Percentiles rank a stretch among this genome's conserved stretches.
These are phyloP conservation scores for Alternaria incomplexa DNA, from an alignment of 2,329 filamentous ascomycete species.

Conservation along the genomic window DNA sequence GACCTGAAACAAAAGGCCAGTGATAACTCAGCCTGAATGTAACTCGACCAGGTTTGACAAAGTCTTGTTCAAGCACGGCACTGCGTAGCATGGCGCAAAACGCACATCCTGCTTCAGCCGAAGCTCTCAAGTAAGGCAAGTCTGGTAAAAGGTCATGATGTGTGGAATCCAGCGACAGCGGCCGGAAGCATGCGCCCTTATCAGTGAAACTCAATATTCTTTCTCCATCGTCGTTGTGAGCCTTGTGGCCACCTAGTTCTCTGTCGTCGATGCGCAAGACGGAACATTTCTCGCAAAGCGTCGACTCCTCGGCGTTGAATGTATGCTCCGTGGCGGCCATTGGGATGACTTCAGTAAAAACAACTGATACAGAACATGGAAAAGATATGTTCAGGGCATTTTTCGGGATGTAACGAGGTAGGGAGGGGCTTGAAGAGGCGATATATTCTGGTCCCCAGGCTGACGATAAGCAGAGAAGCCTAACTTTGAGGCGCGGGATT, in stretches of 20 bases:
- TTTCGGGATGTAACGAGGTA: too few species aligned
- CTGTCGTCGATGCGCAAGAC: neutral
- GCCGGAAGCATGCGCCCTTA: too few species aligned
- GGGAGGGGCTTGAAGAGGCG: neutral
- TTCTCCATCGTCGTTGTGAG: neutral
- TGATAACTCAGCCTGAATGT: rapidly evolving
- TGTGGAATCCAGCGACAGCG: neutral
- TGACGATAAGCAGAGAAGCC: neutral
- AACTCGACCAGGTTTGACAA: rapidly evolving
- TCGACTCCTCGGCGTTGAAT: neutral
- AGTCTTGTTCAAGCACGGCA: rapidly evolving
- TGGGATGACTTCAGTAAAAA: too few species aligned
- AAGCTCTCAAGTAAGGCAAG: neutral
- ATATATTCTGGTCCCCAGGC: too few species aligned
- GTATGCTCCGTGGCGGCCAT: neutral
- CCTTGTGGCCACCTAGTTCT: neutral
- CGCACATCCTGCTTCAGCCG: neutral
- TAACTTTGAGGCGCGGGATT: neutral
- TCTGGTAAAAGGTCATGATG: neutral
- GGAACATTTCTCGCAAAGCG: neutral
- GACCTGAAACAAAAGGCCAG: too few species aligned
- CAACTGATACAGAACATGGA: neutral
- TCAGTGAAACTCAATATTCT: rapidly evolving
- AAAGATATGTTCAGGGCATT: too few species aligned
- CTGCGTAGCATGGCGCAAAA: neutral